phyloP scores from a whole-genome alignment of 2,329 filamentous ascomycete species.

The Exophiala viscosa region DNA sequence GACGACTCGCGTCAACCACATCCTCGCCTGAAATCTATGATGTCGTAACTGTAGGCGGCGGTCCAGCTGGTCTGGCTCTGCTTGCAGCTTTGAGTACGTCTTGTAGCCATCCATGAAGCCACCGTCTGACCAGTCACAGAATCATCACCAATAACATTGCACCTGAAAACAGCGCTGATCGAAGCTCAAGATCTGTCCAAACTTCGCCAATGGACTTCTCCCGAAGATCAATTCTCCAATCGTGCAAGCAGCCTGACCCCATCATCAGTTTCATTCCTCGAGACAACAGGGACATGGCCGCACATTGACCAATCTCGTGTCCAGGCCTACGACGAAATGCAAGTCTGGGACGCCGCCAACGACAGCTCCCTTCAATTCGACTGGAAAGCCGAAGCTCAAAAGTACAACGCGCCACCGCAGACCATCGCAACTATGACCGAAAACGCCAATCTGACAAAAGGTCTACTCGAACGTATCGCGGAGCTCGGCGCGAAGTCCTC shows the following conservation, averaged over 20 bases:
- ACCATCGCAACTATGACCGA: slow-evolving; percentile 96
- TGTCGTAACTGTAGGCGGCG: slow-evolving; percentile 86
- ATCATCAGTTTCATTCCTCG: slow-evolving; percentile 75
- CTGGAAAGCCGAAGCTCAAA: slow-evolving; percentile 52
- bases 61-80: slow-evolving; percentile 82
- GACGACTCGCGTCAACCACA: slow-evolving; percentile 15
- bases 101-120: neutral
- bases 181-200: slow-evolving; percentile 82
- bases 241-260: slow-evolving; percentile 94
- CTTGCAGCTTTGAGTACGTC: slow-evolving; percentile 68
- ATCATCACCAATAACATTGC: slow-evolving; percentile 68
- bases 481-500: slow-evolving; percentile 57
- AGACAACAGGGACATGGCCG: slow-evolving; percentile 79
- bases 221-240: slow-evolving; percentile 74
- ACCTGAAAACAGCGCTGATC: slow-evolving; percentile 79
- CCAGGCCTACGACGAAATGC: slow-evolving; percentile 91
- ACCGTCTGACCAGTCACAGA: slow-evolving; percentile 48
- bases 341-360: slow-evolving; percentile 94
- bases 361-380: slow-evolving; percentile 87
- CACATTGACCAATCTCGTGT: slow-evolving; percentile 70
- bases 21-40: slow-evolving; percentile 74
- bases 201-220: slow-evolving; percentile 62
- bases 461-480: slow-evolving; percentile 67
- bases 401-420: slow-evolving; percentile 38
- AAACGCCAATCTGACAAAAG: slow-evolving; percentile 82